These are phyloP conservation scores for Purpureocillium lavendulum DNA, from an alignment of 2,329 filamentous ascomycete species.

Conservation along the genomic window DNA sequence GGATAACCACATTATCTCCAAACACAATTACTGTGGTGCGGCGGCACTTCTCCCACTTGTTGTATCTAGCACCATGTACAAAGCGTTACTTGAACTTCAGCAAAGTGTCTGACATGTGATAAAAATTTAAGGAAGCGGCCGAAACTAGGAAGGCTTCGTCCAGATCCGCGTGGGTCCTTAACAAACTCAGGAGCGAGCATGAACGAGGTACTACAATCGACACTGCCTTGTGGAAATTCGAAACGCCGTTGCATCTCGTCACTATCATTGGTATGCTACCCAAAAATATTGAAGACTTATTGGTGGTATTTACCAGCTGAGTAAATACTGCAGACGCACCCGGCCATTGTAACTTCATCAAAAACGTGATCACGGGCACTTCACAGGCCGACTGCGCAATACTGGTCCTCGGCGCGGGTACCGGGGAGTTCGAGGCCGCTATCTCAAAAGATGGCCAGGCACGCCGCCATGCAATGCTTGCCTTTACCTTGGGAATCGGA, in stretches of 20 bases:
- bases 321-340: conserved; percentile 80
- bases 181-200: conserved; percentile 99
- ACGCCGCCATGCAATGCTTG: conserved; percentile 99
- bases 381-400: conserved; percentile 99
- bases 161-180: conserved; percentile 99
- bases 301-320: conserved; percentile 5
- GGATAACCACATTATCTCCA: no score
- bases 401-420: conserved; percentile 99
- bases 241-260: conserved; percentile 96
- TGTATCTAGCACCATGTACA: conserved; percentile 6
- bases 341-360: conserved; percentile 99
- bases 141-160: conserved; percentile 99
- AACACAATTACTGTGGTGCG: no score
- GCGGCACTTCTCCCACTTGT: no score
- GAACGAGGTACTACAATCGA: conserved; percentile 99
- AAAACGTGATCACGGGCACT: conserved; percentile 99
- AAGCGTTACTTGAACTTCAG: background rate
- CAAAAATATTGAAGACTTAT: no score
- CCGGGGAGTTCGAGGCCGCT: conserved; percentile 99
- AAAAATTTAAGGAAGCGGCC: conserved; percentile 77
- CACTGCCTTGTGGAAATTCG: conserved; percentile 99
- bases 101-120: no score
- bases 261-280: conserved; percentile 94
- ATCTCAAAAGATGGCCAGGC: conserved; percentile 99
- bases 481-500: conserved; percentile 99